Evolutionary conservation across 768 basidiomycete species (phyloP), one percentile per base, ranked within the genome.

Genomic region (Russula lepida): DNA sequence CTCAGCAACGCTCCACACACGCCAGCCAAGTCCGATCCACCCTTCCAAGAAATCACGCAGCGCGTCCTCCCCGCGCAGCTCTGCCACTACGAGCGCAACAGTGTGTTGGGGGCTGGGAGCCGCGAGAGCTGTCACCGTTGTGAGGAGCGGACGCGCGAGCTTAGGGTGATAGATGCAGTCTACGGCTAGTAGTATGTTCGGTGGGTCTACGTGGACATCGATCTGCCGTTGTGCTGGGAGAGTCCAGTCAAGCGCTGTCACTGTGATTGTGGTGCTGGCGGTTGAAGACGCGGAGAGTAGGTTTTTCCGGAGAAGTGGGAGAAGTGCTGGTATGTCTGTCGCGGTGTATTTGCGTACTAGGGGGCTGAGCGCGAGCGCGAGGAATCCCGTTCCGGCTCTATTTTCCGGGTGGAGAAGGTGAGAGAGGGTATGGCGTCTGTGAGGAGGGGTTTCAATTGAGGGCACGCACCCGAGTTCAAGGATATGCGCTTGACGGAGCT

Each of bases 401-500:
- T 51, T 43, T 27, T 56, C 23, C 54, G 23, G 28, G n/a, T 37
- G 33, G 28, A 55, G 6, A 52, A 28, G 56, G 71, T 43, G 17
- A 32, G 37, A n/a, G n/a, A n/a, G n/a, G n/a, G n/a, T n/a, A n/a
- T n/a, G n/a, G n/a, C n/a, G n/a, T n/a, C n/a, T n/a, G n/a, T n/a
- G n/a, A n/a, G n/a, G n/a, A n/a, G n/a, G n/a, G n/a, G n/a, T n/a
- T 37, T 3, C 19, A n/a, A n/a, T 46, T 46, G 52, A 7, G 21
- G 30, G 30, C 5, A 54, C 75, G 62, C 62, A 89, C 89, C 89
- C 89, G 13, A 93, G 79, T 70, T 93, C 91, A 25, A 92, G 71
- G 30, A 91, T 75, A 68, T 81, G 79, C 6, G 78, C 74, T 6
- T 74, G 64, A 27, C 70, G 67, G 15, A 92, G 73, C 8, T 55